These are phyloP conservation scores for Lathyrus tuberosus DNA, from an alignment of 306 rosid genomes.

Conservation along the genomic window DNA sequence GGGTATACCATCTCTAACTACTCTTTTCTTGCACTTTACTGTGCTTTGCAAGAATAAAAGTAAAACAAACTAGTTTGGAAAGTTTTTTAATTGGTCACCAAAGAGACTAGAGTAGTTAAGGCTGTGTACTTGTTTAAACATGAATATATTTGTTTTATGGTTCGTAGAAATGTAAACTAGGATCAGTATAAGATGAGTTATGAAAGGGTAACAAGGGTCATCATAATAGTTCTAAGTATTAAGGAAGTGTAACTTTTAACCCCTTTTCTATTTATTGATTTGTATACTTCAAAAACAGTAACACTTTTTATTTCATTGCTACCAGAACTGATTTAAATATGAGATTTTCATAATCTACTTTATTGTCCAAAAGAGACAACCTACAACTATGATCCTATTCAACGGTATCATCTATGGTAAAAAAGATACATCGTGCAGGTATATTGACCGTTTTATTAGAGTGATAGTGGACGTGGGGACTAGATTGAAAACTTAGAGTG, in stretches of 20 bases:
- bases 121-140: constrained; percentile 12
- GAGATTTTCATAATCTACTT: too few relatives aligned
- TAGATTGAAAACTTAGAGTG: too few relatives aligned
- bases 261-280: background rate
- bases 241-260: background rate
- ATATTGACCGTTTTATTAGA: too few relatives aligned
- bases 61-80: background rate
- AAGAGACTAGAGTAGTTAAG: constrained; percentile 19
- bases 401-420: too few relatives aligned
- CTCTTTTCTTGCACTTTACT: constrained; percentile 29
- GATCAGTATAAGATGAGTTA: background rate
- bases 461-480: too few relatives aligned
- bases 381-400: too few relatives aligned
- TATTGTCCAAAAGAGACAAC: too few relatives aligned
- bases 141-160: background rate
- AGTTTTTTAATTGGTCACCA: background rate
- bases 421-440: too few relatives aligned
- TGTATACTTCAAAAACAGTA: background rate
- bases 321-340: background rate
- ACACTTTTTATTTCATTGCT: background rate
- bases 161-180: background rate
- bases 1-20: constrained; percentile 64
- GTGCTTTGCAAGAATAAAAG: constrained; percentile 22
- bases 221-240: background rate
- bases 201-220: background rate